Base-by-base conservation (phyloP, 2,329 filamentous ascomycete genomes). In the Bimuria novae-zelandiae region DNA sequence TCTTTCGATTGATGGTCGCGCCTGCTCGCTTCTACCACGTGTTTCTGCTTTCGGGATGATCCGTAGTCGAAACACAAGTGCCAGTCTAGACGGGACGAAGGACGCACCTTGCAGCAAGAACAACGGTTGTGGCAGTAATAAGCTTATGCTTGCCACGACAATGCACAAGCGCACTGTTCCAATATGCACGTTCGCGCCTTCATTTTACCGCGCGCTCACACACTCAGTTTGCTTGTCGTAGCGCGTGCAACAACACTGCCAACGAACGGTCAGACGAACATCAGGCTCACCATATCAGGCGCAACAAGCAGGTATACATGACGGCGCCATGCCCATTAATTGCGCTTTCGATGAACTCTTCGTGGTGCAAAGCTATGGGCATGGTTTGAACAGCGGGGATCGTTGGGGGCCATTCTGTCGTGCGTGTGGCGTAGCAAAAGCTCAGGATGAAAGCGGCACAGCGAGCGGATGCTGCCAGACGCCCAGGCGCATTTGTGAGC, bases 371-470 rank as follows among this genome's bases (percentile, higher is more conserved):
- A 14, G 25, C 42, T 4, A 12, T 21, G 29, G 27, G 27, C 23
- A 33, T 33, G 17, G 41, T 35, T 22, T 23, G 36, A 25, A 43
- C 41, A n/a, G 39, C 19, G 21, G 44, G 27, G 29, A 27, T 32
- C 17, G 22, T 39, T 51, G 46, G 51, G 46, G 52, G 52, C 46
- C 50, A 22, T n/a, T n/a, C n/a, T n/a, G n/a, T n/a, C n/a, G n/a
- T n/a, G n/a, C n/a, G n/a, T n/a, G n/a, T n/a, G n/a, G n/a, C n/a
- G n/a, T n/a, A n/a, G n/a, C n/a, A n/a, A n/a, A 19, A 39, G 30
- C 27, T 45, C 16, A 42, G n/a, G 22, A 22, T 16, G 49, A 17
- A 23, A n/a, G n/a, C 39, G 40, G 44, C 43, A 37, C 48, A 33
- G 29, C 25, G n/a, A n/a, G n/a, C n/a, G n/a, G n/a, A n/a, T n/a